Evolutionary conservation across 2,329 filamentous ascomycete genomes (phyloP).

Genomic region (Aspergillus ochraceus): DNA sequence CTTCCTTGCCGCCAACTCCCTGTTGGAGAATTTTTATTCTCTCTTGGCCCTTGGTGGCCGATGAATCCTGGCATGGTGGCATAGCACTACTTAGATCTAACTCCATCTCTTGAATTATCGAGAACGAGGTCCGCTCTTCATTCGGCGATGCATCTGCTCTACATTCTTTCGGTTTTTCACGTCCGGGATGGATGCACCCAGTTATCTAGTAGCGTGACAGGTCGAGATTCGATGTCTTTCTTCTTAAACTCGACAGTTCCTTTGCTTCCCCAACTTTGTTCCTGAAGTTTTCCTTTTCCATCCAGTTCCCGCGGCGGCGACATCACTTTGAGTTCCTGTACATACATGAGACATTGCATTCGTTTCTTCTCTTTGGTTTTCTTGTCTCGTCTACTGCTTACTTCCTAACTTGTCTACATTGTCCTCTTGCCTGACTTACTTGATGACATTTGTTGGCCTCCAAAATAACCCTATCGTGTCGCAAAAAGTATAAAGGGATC

Average conservation of each 20-base stretch:
- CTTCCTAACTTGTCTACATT: background rate
- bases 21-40: constrained; percentile 7
- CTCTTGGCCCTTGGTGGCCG: constrained; percentile 9
- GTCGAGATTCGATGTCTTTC: constrained; percentile 13
- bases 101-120: constrained; percentile 24
- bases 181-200: constrained; percentile 11
- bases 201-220: constrained; percentile 21
- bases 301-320: constrained; percentile 1
- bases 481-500: background rate
- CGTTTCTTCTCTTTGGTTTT: background rate
- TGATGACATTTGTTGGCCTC: background rate
- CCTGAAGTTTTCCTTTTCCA: constrained; percentile 5
- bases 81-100: constrained; percentile 21
- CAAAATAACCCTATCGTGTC: background rate
- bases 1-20: constrained; percentile 13
- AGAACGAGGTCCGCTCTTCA: constrained; percentile 17
- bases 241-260: constrained; percentile 16
- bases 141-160: constrained; percentile 15
- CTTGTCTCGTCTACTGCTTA: background rate
- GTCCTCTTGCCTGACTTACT: background rate
- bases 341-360: constrained; percentile 10
- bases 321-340: constrained; percentile 12
- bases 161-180: constrained; percentile 11
- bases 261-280: background rate
- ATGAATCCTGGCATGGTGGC: constrained; percentile 16